Percentiles rank a stretch among this genome's conserved stretches.
phyloP scores from a whole-genome alignment of 169 alveolate genomes.

The Plasmodium yoelii region DNA sequence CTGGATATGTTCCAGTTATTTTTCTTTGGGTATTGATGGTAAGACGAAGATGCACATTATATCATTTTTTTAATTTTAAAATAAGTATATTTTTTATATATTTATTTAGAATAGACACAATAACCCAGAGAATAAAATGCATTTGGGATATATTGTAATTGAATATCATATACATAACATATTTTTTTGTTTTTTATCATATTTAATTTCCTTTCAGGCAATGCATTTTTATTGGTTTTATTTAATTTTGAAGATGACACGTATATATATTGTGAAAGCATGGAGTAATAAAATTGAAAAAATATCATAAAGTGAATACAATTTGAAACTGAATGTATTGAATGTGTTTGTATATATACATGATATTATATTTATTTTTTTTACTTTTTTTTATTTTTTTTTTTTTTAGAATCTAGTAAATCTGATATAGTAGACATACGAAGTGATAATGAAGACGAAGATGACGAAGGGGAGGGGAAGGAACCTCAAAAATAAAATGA shows the following conservation, averaged over 20 bases:
- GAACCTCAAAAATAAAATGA: background rate
- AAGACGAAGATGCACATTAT: background rate
- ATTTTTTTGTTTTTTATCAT: background rate
- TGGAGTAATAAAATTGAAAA: conserved; percentile 17
- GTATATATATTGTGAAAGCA: conserved; percentile 30
- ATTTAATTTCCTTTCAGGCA: conserved; percentile 15
- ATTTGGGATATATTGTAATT: too few relatives aligned
- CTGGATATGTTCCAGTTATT: conserved; percentile 22
- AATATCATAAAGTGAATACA: background rate
- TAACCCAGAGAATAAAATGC: too few relatives aligned
- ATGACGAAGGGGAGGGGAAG: conserved; percentile 1
- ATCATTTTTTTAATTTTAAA: background rate
- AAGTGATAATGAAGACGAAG: conserved; percentile 63
- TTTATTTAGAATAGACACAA: too few relatives aligned
- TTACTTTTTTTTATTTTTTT: too few relatives aligned
- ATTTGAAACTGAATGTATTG: too few relatives aligned
- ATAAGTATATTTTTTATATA: background rate
- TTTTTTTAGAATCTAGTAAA: background rate
- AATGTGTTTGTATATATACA: too few relatives aligned
- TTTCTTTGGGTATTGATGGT: conserved; percentile 68
- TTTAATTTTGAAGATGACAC: conserved; percentile 64
- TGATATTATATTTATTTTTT: background rate
- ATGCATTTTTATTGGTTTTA: conserved; percentile 71
- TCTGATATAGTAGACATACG: conserved; percentile 16
- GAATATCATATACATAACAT: background rate